These are phyloP conservation scores for Plasmodium chabaudi DNA, from an alignment of 169 alveolate species.

Conservation along the genomic window DNA sequence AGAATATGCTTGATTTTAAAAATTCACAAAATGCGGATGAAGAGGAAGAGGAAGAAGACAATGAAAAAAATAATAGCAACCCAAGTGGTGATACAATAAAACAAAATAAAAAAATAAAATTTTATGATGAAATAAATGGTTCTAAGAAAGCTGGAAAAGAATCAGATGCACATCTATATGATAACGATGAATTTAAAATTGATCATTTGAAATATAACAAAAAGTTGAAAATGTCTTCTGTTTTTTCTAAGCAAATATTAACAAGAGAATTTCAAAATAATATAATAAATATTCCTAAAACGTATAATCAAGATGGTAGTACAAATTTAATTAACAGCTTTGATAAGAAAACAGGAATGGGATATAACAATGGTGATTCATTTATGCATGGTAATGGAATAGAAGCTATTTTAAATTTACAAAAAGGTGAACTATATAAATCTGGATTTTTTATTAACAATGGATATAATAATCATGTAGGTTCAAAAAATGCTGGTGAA, in stretches of 20 bases:
- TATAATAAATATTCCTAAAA: conserved; percentile 19
- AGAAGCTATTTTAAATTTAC: no score
- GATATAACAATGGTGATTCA: not conserved
- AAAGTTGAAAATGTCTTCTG: conserved; percentile 37
- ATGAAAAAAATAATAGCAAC: not conserved
- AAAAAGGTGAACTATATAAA: no score
- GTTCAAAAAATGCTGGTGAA: not conserved
- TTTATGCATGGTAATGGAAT: not conserved
- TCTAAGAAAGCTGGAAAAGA: not conserved
- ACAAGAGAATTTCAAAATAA: conserved; percentile 44
- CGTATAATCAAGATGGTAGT: not conserved
- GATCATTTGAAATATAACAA: conserved; percentile 20
- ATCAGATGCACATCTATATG: conserved; percentile 7
- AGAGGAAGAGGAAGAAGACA: not conserved
- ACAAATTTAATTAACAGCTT: not conserved
- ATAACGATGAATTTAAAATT: not conserved
- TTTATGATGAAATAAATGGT: no score
- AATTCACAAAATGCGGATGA: not conserved
- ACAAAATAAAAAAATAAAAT: not conserved
- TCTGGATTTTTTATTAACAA: no score
- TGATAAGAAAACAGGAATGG: no score
- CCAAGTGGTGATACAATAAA: not conserved
- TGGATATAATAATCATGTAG: not conserved
- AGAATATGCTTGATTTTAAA: not conserved
- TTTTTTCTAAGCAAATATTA: conserved; percentile 46